These are phyloP conservation scores for Malus fusca DNA, from an alignment of 306 rosid genomes.

Conservation along the genomic window DNA sequence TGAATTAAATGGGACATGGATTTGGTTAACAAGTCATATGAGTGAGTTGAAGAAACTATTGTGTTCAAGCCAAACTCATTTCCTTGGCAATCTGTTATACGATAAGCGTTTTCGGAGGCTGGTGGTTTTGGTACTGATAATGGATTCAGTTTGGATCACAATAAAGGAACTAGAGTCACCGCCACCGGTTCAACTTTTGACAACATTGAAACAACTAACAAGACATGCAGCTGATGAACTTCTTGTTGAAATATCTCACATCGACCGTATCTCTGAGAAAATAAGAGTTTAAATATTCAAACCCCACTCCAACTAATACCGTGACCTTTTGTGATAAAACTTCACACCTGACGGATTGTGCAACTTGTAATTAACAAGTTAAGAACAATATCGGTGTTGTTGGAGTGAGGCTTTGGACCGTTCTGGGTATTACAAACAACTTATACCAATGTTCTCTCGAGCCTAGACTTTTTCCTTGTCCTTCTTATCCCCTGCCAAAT, in stretches of 20 bases:
- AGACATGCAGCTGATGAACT: slow-evolving; percentile 24
- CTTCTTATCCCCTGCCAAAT: not conserved
- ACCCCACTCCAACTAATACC: too few species aligned
- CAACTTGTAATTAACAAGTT: not conserved
- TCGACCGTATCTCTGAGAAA: too few species aligned
- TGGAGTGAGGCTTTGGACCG: not conserved
- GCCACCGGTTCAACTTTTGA: slow-evolving; percentile 12
- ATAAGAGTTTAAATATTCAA: too few species aligned
- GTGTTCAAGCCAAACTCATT: not conserved
- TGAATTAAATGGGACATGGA: slow-evolving; percentile 23
- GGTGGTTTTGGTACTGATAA: not conserved
- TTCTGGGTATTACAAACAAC: not conserved
- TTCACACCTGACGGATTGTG: too few species aligned
- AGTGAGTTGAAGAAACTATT: slow-evolving; percentile 24
- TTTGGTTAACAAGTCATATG: slow-evolving; percentile 8
- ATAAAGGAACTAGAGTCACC: slow-evolving; percentile 2
- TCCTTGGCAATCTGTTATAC: not conserved
- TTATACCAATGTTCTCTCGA: not conserved
- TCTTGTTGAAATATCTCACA: not conserved
- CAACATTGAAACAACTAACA: not conserved
- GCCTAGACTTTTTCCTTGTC: not conserved
- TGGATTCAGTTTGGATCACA: slow-evolving; percentile 10
- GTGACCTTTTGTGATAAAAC: too few species aligned
- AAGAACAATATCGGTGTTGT: not conserved
- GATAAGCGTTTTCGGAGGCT: not conserved